Evolutionary conservation across 805 yeast species (phyloP).

Genomic region (Pichia occidentalis): DNA sequence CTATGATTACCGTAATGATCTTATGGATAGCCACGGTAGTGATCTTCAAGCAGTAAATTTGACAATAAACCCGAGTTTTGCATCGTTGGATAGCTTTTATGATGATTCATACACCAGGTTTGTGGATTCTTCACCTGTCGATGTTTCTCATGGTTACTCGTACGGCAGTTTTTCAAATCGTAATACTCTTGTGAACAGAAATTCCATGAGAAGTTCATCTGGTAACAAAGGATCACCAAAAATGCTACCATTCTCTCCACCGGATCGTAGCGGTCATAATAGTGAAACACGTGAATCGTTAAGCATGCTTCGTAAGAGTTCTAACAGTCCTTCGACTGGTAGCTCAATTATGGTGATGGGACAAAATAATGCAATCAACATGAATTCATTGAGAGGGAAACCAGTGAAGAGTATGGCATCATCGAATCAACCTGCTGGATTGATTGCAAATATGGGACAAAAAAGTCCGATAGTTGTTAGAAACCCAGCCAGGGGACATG

Average conservation of each 20-base stretch:
- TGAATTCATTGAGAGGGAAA: slow-evolving; percentile 5
- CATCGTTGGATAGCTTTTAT: slow-evolving; percentile 66
- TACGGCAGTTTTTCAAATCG: slow-evolving; percentile 5
- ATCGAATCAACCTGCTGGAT: not conserved
- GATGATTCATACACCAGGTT: slow-evolving; percentile 22
- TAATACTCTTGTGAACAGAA: not conserved
- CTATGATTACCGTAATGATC: slow-evolving; percentile 21
- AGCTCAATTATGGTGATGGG: no score
- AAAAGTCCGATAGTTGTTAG: not conserved
- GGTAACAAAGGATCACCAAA: slow-evolving; percentile 4
- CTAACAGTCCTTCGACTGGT: slow-evolving; percentile 4
- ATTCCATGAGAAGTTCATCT: not conserved
- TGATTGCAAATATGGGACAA: not conserved
- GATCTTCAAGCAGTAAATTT: slow-evolving; percentile 9
- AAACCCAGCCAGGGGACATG: not conserved
- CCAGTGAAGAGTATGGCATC: slow-evolving; percentile 1
- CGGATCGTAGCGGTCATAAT: not conserved
- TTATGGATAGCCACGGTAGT: slow-evolving; percentile 10
- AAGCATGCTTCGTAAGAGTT: not conserved
- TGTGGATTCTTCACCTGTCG: slow-evolving; percentile 2
- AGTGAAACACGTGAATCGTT: slow-evolving; percentile 2
- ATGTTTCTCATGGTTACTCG: not conserved
- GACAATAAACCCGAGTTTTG: slow-evolving; percentile 59
- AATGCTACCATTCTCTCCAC: not conserved
- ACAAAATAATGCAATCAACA: no score